These are phyloP conservation scores for Phoma herbarum DNA, from an alignment of 2,329 filamentous ascomycete species.

Conservation along the genomic window DNA sequence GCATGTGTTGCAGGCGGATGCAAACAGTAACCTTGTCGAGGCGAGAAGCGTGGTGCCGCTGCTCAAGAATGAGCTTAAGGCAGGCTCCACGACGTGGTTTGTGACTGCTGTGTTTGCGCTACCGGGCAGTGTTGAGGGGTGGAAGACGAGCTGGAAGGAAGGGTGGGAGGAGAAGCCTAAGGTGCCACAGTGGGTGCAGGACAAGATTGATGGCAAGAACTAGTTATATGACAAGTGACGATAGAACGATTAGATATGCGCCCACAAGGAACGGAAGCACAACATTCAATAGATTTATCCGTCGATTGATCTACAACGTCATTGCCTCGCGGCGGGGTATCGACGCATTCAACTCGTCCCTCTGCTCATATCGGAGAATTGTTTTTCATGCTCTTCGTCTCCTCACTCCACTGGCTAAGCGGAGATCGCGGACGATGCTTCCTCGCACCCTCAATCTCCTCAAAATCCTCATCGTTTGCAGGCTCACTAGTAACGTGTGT, in stretches of 20 bases:
- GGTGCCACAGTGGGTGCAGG: conserved; percentile 68
- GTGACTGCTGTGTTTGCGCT: conserved; percentile 76
- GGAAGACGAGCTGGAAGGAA: conserved; percentile 52
- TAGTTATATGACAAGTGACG: background rate
- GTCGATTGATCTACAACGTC: background rate
- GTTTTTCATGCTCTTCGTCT: conserved; percentile 34
- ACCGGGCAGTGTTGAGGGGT: conserved; percentile 64
- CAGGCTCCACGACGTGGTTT: conserved; percentile 70
- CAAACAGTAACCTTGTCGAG: conserved; percentile 80
- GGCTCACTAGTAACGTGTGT: conserved; percentile 47
- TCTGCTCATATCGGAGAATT: conserved; percentile 12
- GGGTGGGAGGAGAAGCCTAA: conserved; percentile 67
- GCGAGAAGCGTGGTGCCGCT: conserved; percentile 76
- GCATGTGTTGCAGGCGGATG: conserved; percentile 76
- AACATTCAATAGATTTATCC: background rate
- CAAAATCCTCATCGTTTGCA: conserved; percentile 44
- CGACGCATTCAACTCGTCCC: background rate
- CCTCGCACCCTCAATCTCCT: conserved; percentile 42
- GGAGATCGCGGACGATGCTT: conserved; percentile 40
- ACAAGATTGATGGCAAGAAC: conserved; percentile 18
- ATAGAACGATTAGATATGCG: background rate
- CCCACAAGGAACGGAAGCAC: background rate
- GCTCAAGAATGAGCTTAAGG: conserved; percentile 67
- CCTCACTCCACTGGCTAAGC: conserved; percentile 46
- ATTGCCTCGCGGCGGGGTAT: conserved; percentile 14